Percentiles rank a stretch among this genome's conserved stretches.
Evolutionary conservation across 2,329 filamentous ascomycete species (phyloP).

Genomic region (Fusarium sp.): DNA sequence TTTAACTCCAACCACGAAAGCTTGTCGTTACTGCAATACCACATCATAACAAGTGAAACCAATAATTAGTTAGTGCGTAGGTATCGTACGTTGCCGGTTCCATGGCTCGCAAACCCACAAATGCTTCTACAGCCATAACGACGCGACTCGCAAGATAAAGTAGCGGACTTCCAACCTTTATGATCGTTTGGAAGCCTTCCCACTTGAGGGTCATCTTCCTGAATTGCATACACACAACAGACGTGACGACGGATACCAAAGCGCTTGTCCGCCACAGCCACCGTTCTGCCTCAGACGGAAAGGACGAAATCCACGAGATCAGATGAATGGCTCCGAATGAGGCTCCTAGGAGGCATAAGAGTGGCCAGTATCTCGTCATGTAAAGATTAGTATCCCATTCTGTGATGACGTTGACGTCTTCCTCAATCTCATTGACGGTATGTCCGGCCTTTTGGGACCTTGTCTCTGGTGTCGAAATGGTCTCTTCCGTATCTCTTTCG

Average conservation of each 20-base stretch:
- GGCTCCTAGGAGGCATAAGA: slow-evolving; percentile 21
- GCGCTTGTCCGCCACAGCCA: slow-evolving; percentile 27
- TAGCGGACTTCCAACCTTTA: slow-evolving; percentile 20
- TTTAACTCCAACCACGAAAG: neutral
- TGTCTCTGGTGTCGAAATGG: neutral
- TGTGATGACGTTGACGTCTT: slow-evolving; percentile 7
- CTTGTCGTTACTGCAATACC: neutral
- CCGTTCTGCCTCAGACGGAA: slow-evolving; percentile 18
- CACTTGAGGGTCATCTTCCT: slow-evolving; percentile 21
- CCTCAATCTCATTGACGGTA: neutral
- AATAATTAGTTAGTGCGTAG: slow-evolving; percentile 16
- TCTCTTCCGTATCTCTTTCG: neutral
- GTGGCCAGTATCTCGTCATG: slow-evolving; percentile 31
- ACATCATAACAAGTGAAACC: slow-evolving; percentile 19
- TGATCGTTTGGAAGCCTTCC: slow-evolving; percentile 10
- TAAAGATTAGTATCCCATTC: slow-evolving; percentile 25
- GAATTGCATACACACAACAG: slow-evolving; percentile 20
- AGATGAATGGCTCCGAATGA: slow-evolving; percentile 27
- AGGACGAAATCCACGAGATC: slow-evolving; percentile 23
- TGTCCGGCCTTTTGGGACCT: neutral
- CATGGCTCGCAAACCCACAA: slow-evolving; percentile 24
- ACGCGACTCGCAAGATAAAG: slow-evolving; percentile 25
- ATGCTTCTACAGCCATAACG: slow-evolving; percentile 25
- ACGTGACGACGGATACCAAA: slow-evolving; percentile 10
- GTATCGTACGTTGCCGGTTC: slow-evolving; percentile 19